Evolutionary conservation across 352 stramenopile species (phyloP), one percentile per base, ranked within the genome.

Genomic region (Thalassiosira ordinaria): DNA sequence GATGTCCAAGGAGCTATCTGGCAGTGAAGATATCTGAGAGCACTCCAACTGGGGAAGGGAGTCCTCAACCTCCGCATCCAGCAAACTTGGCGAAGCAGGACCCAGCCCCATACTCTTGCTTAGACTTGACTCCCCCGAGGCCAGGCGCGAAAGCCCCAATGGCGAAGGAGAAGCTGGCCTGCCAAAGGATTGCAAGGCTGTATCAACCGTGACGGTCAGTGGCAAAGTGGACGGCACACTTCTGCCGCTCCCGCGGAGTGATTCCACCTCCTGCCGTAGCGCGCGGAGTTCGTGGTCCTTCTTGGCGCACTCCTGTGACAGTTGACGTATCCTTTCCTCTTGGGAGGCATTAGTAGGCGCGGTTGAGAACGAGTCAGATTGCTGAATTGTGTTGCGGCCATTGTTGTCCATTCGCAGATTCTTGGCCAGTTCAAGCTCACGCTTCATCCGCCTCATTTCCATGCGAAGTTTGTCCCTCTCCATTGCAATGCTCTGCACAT

Each of bases 381-480:
- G 22, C 1, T 68, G 47, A 51, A 74, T 55, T 37, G 37, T 64
- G 66, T 46, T 66, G 26, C n/a, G n/a, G n/a, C n/a, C n/a, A n/a
- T n/a, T n/a, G n/a, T n/a, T n/a, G n/a, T n/a, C n/a, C n/a, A n/a
- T n/a, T n/a, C n/a, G n/a, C n/a, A n/a, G n/a, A n/a, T n/a, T n/a
- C 39, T 81, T 74, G 29, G 77, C 63, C 59, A 56, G 41, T 60
- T 89, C 67, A 2, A 91, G 52, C 55, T 93, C 79, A 51, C 69
- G 47, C 53, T 67, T 78, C 59, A 91, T 72, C 55, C 70, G 49
- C 18, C 70, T 20, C 33, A 82, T 66, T 70, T 93, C 80, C 60
- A 83, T 41, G 49, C 80, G 68, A 51, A 90, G 81, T 29, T 69
- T 59, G 64, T 91, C 80, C n/a, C 82, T 41, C 77, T 91, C 86